Conservation (phyloP, 768 basidiomycete species). For the Fibroporia radiculosa region DNA sequence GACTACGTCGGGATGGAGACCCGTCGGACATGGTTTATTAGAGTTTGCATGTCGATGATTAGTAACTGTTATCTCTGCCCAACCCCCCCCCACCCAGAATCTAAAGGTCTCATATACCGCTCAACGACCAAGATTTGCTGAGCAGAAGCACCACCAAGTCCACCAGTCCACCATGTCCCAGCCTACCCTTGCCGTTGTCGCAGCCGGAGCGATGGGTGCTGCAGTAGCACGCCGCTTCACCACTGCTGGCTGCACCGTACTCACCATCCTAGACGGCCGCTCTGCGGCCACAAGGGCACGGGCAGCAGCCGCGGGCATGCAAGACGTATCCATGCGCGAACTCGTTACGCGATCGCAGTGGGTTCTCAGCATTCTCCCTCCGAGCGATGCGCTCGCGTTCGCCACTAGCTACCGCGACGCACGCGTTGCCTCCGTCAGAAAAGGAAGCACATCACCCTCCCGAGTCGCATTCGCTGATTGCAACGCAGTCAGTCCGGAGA, state of each 20-base stretch:
- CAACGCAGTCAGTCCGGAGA: slow-evolving; percentile 49
- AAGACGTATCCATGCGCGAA: slow-evolving; percentile 29
- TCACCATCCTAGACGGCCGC: slow-evolving; percentile 47
- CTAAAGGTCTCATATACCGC: too few species aligned
- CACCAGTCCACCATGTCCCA: slow-evolving; percentile 7
- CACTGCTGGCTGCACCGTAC: slow-evolving; percentile 40
- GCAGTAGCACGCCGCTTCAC: slow-evolving; percentile 43
- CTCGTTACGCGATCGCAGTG: slow-evolving; percentile 32
- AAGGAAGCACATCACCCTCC: not conserved
- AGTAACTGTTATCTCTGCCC: too few species aligned
- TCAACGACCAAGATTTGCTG: too few species aligned
- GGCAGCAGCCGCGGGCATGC: slow-evolving; percentile 45
- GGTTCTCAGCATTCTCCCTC: slow-evolving; percentile 53
- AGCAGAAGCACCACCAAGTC: too few species aligned
- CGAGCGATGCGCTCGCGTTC: slow-evolving; percentile 40
- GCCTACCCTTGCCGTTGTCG: slow-evolving; percentile 37
- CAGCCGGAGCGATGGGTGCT: slow-evolving; percentile 54
- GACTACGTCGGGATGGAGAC: too few species aligned
- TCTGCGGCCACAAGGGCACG: slow-evolving; percentile 42
- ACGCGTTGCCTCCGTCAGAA: slow-evolving; percentile 5
- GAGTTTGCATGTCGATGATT: too few species aligned
- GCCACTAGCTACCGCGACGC: slow-evolving; percentile 32
- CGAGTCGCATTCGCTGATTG: slow-evolving; percentile 39
- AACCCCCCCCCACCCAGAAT: too few species aligned
- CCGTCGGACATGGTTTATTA: too few species aligned